Conservation (phyloP, 129 eudicot species). For the Escallonia herrerae region DNA sequence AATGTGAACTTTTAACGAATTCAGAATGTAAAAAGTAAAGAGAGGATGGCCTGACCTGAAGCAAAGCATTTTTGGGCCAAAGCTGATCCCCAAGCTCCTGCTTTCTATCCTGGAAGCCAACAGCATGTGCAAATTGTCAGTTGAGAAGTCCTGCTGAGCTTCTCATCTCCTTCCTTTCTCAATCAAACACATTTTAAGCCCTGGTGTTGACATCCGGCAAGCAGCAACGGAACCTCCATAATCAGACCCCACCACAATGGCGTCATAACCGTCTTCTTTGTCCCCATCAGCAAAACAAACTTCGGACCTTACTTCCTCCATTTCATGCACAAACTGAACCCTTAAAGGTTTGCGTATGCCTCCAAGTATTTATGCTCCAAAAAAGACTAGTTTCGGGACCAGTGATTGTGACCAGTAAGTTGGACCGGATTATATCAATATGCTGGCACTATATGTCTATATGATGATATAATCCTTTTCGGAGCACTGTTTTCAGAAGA, state of each 20-base stretch:
- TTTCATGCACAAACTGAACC: too few relatives aligned
- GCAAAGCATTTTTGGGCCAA: slow-evolving; percentile 23
- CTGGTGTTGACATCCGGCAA: slow-evolving; percentile 34
- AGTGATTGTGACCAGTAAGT: too few relatives aligned
- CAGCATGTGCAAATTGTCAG: slow-evolving; percentile 17
- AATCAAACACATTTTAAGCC: slow-evolving; percentile 31
- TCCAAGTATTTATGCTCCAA: too few relatives aligned
- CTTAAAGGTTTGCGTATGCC: too few relatives aligned
- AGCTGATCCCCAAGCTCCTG: slow-evolving; percentile 20
- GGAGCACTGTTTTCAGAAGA: too few relatives aligned
- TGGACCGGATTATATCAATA: too few relatives aligned
- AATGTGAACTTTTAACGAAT: too few relatives aligned
- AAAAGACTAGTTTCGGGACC: too few relatives aligned
- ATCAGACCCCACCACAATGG: slow-evolving; percentile 37
- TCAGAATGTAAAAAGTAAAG: too few relatives aligned
- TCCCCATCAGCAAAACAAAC: background rate
- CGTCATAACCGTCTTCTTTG: slow-evolving; percentile 33
- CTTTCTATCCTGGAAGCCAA: slow-evolving; percentile 25
- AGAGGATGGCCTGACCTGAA: slow-evolving; percentile 18
- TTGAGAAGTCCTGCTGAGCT: slow-evolving; percentile 29
- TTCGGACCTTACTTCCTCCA: too few relatives aligned
- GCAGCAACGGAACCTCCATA: slow-evolving; percentile 49
- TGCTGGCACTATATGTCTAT: too few relatives aligned
- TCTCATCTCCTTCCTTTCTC: slow-evolving; percentile 44
- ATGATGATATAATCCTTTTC: too few relatives aligned